Percentiles rank a stretch among this genome's conserved stretches.
These are phyloP conservation scores for Primulina eburnea DNA, from an alignment of 257 asterid species.

Conservation along the genomic window DNA sequence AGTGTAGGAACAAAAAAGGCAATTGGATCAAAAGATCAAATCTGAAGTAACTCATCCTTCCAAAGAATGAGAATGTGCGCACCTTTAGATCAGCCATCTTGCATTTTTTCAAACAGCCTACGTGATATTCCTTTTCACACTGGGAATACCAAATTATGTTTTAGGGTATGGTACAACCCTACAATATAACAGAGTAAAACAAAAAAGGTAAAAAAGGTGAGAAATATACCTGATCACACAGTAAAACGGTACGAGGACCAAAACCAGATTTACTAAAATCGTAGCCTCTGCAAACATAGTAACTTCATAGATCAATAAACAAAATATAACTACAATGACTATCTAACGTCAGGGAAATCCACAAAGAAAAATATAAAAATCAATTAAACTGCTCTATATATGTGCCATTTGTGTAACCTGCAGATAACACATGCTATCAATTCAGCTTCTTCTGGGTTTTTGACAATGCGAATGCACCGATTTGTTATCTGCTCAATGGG, in stretches of 20 bases:
- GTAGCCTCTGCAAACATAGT: slow-evolving; percentile 62
- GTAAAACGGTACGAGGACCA: slow-evolving; percentile 98
- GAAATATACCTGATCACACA: slow-evolving; percentile 87
- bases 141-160: slow-evolving; percentile 31
- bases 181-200: slow-evolving; percentile 5
- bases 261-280: slow-evolving; percentile 97
- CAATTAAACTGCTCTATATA: neutral
- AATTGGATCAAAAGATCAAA: neutral
- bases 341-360: neutral
- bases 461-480: slow-evolving; percentile 83
- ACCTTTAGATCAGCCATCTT: slow-evolving; percentile 97
- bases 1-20: neutral
- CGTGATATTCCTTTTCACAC: slow-evolving; percentile 99
- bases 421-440: slow-evolving; percentile 93
- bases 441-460: slow-evolving; percentile 89
- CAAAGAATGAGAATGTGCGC: slow-evolving; percentile 17
- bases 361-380: slow-evolving; percentile 10
- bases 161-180: slow-evolving; percentile 15
- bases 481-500: slow-evolving; percentile 75
- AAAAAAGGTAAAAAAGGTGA: slow-evolving; percentile 8
- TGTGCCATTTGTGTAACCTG: slow-evolving; percentile 51
- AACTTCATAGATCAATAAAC: slow-evolving; percentile 10
- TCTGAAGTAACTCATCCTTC: neutral
- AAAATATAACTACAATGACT: slow-evolving; percentile 3
- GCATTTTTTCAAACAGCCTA: slow-evolving; percentile 92